These are phyloP conservation scores for Ormosia semicastrata DNA, from an alignment of 306 rosid species.

Conservation along the genomic window DNA sequence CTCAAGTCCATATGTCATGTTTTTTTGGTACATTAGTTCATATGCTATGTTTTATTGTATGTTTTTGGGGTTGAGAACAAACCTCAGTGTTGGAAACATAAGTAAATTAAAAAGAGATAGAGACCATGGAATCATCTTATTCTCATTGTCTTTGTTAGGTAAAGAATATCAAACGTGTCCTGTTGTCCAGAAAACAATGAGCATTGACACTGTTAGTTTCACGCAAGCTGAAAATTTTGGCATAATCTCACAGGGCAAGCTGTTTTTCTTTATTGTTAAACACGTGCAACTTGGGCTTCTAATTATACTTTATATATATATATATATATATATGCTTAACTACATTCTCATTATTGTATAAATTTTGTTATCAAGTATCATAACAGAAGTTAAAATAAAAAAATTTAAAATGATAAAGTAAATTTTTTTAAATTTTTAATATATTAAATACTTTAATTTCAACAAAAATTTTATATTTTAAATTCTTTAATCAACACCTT, in stretches of 20 bases:
- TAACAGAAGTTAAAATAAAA: too few species aligned
- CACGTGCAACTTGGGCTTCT: not conserved
- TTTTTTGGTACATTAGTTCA: not conserved
- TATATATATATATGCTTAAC: not conserved
- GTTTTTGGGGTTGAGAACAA: not conserved
- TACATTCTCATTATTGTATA: not conserved
- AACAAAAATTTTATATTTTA: too few species aligned
- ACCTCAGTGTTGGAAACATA: not conserved
- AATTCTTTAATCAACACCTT: too few species aligned
- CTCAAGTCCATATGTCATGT: not conserved
- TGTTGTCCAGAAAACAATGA: not conserved
- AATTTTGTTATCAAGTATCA: too few species aligned
- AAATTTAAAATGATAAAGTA: too few species aligned
- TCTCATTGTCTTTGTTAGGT: slow-evolving; percentile 37
- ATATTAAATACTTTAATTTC: too few species aligned
- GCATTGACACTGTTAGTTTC: not conserved
- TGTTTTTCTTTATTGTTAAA: not conserved
- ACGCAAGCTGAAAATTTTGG: not conserved
- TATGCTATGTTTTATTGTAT: not conserved
- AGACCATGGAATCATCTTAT: slow-evolving; percentile 6
- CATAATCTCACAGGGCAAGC: not conserved
- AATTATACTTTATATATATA: not conserved
- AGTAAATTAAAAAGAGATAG: not conserved
- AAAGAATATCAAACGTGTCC: not conserved
- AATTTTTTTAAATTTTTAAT: too few species aligned